Evolutionary conservation across 202 grass and related monocot species (phyloP), one percentile per base, ranked within the genome.

Genomic region (Bolboschoenoplectus hybrid): DNA sequence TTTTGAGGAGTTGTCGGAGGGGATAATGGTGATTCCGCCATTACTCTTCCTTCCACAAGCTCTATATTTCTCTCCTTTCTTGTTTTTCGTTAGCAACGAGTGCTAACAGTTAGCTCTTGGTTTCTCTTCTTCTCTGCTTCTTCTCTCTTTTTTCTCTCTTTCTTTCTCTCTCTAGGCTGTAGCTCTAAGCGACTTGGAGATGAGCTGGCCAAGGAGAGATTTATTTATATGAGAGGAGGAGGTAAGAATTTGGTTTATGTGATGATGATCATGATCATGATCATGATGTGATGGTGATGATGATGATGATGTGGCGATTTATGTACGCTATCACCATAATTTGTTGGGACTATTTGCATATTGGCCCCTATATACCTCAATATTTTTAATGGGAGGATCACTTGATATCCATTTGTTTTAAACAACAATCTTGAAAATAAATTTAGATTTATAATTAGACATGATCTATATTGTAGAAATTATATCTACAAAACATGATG

Each of bases 1-100:
- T 67, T 34, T 52, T 49, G 60, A 9, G 80, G 20, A 34, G 80
- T 82, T 38, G 58, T 49, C 10, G 78, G 57, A 6, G 57, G 36
- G 3, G 38, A 81, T 17, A 63, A 41, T 63, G 34, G 65, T 56
- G 82, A 58, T 17, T 53, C 64, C 51, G 47, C 57, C 80, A 82
- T 82, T 64, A 9, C 17, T 84, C 14, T 67, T 49, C 6, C 57
- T 47, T 50, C 4, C 34, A 74, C 46, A 13, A 74, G 45, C 5
- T 51, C 8, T 51, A 1, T 7, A 14, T 58, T 58, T 56, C 8
- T 20, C 10, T 81, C 12, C 32, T 14, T 20, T 9, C 51, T 81
- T 63, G 50, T 35, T 79, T 58, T 3, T 78, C 45, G 0, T 5
- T 40, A 17, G 56, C 56, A 60, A 19, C 16, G 16, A 14, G 6